Evolutionary conservation across 2,329 filamentous ascomycete genomes (phyloP), one percentile per base, ranked within the genome.

Genomic region (Trichophyton schoenleinii): DNA sequence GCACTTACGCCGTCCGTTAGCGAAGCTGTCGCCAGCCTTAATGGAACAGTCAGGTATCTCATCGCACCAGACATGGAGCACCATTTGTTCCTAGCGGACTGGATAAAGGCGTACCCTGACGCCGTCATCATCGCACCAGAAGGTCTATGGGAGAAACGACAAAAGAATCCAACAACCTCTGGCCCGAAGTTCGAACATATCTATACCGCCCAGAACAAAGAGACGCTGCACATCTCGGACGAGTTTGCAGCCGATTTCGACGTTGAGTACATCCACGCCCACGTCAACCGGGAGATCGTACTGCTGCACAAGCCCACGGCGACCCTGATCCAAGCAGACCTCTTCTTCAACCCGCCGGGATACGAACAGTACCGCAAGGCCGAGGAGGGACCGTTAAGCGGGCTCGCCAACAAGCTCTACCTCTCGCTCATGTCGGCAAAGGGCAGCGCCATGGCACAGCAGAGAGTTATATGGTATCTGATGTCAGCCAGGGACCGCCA

Each of bases 221-320:
- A 73, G 34, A 70, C 75, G 28, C 73, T 80, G 34, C 78, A 76
- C 53, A 82, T 96, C 63, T 82, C 84, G 57, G 78, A 82, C 0
- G 91, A 92, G 61, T 96, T 99, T 71, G 90, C 95, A 69, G 75
- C 78, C 13, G 91, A 97, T 67, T 96, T 97, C 70, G 86, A 89
- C 41, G 84, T 83, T 67, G 91, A 96, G 74, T 96, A 88, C 72
- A 86, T 96, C 61, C 82, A 88, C 67, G 83, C 83, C 2, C 85
- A 97, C 73, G 76, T 79, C 34, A 96, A 95, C 77, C 87, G 89
- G 70, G 94, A 99, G 75, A 77, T 97, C 34, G 90, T 94, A 28
- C 90, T 97, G 75, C 78, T 86, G 70, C 91, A 95, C 79, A 87
- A 85, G 71, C 90, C 89, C 0, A 86, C 88, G 11, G 78, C 79